Percentiles rank a stretch among this genome's conserved stretches.
Evolutionary conservation across 352 stramenopile genomes (phyloP).

Genomic region (Pythium utonaiense): DNA sequence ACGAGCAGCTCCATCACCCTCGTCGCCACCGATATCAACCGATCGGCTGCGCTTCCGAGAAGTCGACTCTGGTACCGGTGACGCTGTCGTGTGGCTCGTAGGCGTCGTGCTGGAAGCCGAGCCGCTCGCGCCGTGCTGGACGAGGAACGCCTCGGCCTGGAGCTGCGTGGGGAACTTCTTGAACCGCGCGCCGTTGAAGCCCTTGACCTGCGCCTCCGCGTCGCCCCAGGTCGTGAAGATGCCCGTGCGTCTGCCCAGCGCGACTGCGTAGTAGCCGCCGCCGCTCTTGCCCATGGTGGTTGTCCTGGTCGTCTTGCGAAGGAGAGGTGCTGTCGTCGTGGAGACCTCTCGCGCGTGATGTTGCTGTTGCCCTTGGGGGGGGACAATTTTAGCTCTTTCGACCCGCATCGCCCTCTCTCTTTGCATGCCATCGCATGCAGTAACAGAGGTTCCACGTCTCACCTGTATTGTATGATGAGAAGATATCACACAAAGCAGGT

Average conservation of each 20-base stretch:
- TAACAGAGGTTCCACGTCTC: background rate
- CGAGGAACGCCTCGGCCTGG: conserved; percentile 52
- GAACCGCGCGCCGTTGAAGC: conserved; percentile 41
- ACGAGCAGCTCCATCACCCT: background rate
- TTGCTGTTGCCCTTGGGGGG: background rate
- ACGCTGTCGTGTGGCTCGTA: background rate
- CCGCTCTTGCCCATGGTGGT: conserved; percentile 29
- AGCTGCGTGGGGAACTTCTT: conserved; percentile 61
- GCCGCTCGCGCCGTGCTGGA: background rate
- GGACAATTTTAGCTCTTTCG: background rate
- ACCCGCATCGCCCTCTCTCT: background rate
- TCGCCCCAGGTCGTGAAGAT: conserved; percentile 55
- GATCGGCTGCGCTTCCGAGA: conserved; percentile 10
- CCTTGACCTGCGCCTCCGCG: conserved; percentile 49
- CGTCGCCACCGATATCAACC: background rate
- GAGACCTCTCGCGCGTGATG: background rate
- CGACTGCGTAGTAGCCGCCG: conserved; percentile 57
- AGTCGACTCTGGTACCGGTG: background rate
- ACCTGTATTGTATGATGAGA: background rate
- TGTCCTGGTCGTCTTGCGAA: too few species aligned
- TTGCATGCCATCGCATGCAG: background rate
- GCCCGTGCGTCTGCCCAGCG: conserved; percentile 41
- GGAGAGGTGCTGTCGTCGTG: too few species aligned
- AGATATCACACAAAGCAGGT: background rate
- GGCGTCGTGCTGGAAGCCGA: background rate